Percentiles rank a stretch among this genome's conserved stretches.
phyloP scores from a whole-genome alignment of 2,329 filamentous ascomycete species.

The Fusarium nygamai region DNA sequence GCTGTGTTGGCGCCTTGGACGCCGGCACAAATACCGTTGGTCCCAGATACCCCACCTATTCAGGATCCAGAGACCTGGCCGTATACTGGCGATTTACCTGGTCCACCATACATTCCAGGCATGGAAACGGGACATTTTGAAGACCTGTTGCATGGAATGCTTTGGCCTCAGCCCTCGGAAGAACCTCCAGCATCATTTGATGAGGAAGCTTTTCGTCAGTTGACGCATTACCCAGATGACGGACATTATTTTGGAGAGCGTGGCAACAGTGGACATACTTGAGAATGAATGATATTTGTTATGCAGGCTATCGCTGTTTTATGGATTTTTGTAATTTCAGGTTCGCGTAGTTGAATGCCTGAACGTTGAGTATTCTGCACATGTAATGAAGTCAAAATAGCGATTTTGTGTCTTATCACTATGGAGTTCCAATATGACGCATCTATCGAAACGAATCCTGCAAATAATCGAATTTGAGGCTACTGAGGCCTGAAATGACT shows the following conservation, averaged over 20 bases:
- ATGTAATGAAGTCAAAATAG: neutral
- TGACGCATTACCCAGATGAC: neutral
- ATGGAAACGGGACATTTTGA: neutral
- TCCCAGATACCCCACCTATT: rapidly evolving
- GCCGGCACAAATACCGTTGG: rapidly evolving
- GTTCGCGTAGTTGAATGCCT: neutral
- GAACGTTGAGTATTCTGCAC: neutral
- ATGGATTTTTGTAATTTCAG: neutral
- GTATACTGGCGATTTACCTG: rapidly evolving
- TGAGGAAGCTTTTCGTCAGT: rapidly evolving
- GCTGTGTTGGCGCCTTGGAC: rapidly evolving
- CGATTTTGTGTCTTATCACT: no score
- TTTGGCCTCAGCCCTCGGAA: neutral
- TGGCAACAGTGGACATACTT: rapidly evolving
- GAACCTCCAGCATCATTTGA: neutral
- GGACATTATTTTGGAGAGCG: neutral
- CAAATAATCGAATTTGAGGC: no score
- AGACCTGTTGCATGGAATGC: neutral
- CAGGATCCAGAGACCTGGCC: neutral
- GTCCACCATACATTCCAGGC: rapidly evolving
- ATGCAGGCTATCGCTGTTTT: neutral
- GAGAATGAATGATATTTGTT: rapidly evolving
- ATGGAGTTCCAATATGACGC: no score
- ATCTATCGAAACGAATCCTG: neutral
- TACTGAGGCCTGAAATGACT: no score